phyloP scores from a whole-genome alignment of 2,329 filamentous ascomycete species.

The Graphilbum ipis-grandicollis region DNA sequence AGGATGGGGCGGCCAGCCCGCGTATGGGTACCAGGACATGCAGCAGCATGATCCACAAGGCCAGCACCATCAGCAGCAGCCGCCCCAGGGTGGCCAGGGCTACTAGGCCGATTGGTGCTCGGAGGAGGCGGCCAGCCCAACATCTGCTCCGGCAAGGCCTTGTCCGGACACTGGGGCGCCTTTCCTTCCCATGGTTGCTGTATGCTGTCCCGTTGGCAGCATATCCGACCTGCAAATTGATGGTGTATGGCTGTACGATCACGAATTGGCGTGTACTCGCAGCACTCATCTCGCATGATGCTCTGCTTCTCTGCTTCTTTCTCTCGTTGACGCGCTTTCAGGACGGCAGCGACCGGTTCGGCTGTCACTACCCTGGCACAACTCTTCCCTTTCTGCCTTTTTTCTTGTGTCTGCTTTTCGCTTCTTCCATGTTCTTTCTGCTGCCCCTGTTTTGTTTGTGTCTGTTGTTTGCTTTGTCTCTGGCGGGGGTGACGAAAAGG shows the following conservation, averaged over 20 bases:
- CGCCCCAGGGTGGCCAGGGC: slow-evolving; percentile 18
- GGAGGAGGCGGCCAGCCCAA: too few species aligned
- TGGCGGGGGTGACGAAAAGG: slow-evolving; percentile 1
- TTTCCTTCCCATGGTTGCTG: too few species aligned
- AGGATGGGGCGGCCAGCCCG: slow-evolving; percentile 17
- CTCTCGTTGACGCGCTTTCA: not conserved
- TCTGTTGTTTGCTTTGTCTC: not conserved
- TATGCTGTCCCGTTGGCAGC: not conserved
- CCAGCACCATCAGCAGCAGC: slow-evolving; percentile 21
- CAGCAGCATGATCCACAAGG: slow-evolving; percentile 20
- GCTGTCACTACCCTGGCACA: too few species aligned
- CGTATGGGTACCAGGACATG: slow-evolving; percentile 30
- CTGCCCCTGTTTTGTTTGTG: not conserved
- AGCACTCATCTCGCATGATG: not conserved
- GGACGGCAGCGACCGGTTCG: too few species aligned
- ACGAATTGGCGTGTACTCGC: not conserved
- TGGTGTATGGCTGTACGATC: slow-evolving; percentile 3
- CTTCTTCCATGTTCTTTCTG: not conserved
- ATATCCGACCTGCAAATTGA: not conserved
- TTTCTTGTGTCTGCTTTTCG: too few species aligned
- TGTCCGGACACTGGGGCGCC: too few species aligned
- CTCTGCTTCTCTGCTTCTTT: not conserved
- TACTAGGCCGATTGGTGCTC: slow-evolving; percentile 4
- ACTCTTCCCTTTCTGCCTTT: too few species aligned
- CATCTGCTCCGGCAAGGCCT: too few species aligned